phyloP scores from a whole-genome alignment of 306 rosid genomes.

The Vigna reflexopilosa region DNA sequence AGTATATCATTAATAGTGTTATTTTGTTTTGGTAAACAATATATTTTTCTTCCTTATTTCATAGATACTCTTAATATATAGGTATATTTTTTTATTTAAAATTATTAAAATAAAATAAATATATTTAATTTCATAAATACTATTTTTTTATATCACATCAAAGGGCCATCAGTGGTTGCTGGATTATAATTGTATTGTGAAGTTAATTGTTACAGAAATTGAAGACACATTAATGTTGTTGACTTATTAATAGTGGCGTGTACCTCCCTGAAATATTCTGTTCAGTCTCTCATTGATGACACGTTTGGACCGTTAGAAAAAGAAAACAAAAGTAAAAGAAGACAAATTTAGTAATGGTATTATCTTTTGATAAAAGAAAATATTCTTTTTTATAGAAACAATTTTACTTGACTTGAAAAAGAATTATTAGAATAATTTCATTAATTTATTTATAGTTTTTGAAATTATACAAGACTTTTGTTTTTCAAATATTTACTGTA shows the following conservation, averaged over 20 bases:
- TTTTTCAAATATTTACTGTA: no score
- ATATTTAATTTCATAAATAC: background rate
- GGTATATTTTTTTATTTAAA: background rate
- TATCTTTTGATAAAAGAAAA: background rate
- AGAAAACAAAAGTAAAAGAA: background rate
- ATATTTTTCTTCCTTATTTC: no score
- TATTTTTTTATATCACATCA: background rate
- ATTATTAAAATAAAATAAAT: background rate
- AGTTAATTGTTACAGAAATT: slow-evolving; percentile 24
- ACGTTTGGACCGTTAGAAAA: slow-evolving; percentile 32
- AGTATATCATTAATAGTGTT: no score
- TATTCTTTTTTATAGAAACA: no score
- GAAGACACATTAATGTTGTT: slow-evolving; percentile 39
- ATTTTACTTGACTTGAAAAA: no score
- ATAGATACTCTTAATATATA: no score
- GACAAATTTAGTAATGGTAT: background rate
- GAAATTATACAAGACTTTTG: no score
- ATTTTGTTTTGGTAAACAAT: no score
- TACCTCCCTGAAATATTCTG: slow-evolving; percentile 28
- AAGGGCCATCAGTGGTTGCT: background rate
- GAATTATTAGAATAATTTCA: no score
- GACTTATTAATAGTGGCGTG: slow-evolving; percentile 13
- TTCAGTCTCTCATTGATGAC: background rate
- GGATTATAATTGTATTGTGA: background rate
- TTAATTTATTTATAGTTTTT: no score